Base-by-base conservation (phyloP, 805 yeast genomes). In the Kodamaea neixiangensis region DNA sequence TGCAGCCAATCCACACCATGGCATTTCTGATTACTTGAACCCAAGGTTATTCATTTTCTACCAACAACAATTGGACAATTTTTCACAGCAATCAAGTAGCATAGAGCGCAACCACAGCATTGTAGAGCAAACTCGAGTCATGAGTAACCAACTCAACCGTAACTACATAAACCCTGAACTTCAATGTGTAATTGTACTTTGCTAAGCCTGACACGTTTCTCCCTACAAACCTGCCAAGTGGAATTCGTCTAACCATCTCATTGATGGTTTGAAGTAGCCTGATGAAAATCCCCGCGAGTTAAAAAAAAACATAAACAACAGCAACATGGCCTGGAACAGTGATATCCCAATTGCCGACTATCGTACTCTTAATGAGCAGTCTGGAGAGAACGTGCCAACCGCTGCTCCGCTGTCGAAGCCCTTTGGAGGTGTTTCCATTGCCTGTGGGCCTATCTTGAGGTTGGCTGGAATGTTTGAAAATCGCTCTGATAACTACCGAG, bases 371-470 rank as follows among this genome's bases (percentile, higher is more conserved):
- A 70, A 70, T 48, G 54, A 60, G 38, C 44, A 51, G 19, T 49
- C 57, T 39, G 58, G 56, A 14, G 52, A 43, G 5, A 47, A 59
- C 18, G 65, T 65, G 5, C 76, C 77, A 14, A 60, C 60, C 13
- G 48, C 55, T 25, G 54, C 62, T 41, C 78, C 78, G 2, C 42
- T 17, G 20, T 40, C 46, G 13, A 37, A 25, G 52, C 51, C 7
- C 58, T 44, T 22, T 5, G 46, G 43, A 17, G 37, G 17, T 7
- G 25, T 42, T 11, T 76, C 78, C 37, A 72, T 85, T 17, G 70
- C 76, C 46, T 84, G 89, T 63, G 98, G 98, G 1, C 98, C 98
- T 0, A 72, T 85, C 25, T 68, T 92, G 45, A 75, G 94, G 51
- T 78, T 86, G 44, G 69, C 82, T 52, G 91, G 86, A 5, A 80